Evolutionary conservation across 2,329 filamentous ascomycete species (phyloP), one percentile per base, ranked within the genome.

Genomic region (Verticillium nubilum): DNA sequence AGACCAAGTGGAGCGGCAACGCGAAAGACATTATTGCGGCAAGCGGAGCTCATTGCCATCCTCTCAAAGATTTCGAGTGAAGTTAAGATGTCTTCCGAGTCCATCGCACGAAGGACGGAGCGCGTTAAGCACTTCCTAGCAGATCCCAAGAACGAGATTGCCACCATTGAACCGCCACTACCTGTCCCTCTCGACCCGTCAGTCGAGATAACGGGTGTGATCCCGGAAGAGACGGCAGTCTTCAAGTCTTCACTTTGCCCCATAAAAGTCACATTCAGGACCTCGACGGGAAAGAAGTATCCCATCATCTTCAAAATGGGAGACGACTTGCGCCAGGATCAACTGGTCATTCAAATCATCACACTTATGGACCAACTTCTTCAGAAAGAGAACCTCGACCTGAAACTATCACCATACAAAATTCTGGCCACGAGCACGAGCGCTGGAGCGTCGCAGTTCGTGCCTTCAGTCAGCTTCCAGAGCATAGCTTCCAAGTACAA

Each of bases 251-350:
- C 92, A 0, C 77, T 99, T 9, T 92, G 91, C 52, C 95, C 95
- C 0, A 89, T 99, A 61, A 92, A 95, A 67, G 86, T 97, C 61
- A 91, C 90, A 10, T 97, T 98, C 77, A 93, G 89, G 69, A 96
- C 93, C 0, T 82, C 85, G 0, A 84, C 84, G 2, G 91, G 90
- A 7, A 83, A 82, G 42, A 89, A 88, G 61, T 99, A 98, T 70
- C 89, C 94, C 10, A 90, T 99, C 64, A 89, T 98, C 58, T 99
- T 99, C 84, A 99, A 99, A 74, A 92, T 92, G 1, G 95, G 95
- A 35, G 95, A 99, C 70, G 95, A 99, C 71, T 80, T 99, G 57
- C 90, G 95, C 15, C 95, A 99, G 74, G 95, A 99, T 70, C 95
- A 99, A 71, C 85, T 99, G 2, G 94, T 99, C 35, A 96, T 99